Percentiles rank a stretch among this genome's conserved stretches.
Evolutionary conservation across 2,329 filamentous ascomycete genomes (phyloP).

Genomic region (Neocucurbitaria cava): DNA sequence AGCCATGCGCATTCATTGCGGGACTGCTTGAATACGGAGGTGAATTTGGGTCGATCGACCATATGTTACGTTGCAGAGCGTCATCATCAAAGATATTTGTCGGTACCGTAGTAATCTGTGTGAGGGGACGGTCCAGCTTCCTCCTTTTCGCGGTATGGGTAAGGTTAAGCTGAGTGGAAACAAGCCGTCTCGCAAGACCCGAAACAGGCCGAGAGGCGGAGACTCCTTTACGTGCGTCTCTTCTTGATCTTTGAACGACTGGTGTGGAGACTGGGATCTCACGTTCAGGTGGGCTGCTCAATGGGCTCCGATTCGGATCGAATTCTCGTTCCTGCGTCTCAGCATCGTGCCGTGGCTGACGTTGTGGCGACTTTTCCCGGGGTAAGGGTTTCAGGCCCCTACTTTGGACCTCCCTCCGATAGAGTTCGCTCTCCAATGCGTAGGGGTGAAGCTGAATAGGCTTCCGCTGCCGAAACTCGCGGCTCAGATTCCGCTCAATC

Average conservation of each 20-base stretch:
- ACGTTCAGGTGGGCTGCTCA: constrained; percentile 31
- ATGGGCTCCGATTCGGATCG: constrained; percentile 28
- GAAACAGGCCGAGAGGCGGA: constrained; percentile 9
- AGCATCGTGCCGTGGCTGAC: constrained; percentile 18
- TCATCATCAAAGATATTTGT: constrained; percentile 15
- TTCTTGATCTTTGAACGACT: constrained; percentile 7
- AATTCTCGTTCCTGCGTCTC: constrained; percentile 45
- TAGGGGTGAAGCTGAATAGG: constrained; percentile 60
- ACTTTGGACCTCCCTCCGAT: constrained; percentile 52
- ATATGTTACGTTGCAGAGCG: constrained; percentile 32
- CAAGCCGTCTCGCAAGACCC: constrained; percentile 7
- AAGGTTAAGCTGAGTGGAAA: constrained; percentile 21
- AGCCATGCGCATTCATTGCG: constrained; percentile 9
- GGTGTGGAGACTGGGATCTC: constrained; percentile 37
- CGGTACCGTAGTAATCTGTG: constrained; percentile 11
- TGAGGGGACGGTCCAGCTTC: constrained; percentile 23
- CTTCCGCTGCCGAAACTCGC: constrained; percentile 54
- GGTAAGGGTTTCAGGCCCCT: constrained; percentile 54
- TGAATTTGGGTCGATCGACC: constrained; percentile 52
- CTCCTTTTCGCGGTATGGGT: constrained; percentile 28
- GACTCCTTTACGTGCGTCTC: constrained; percentile 4
- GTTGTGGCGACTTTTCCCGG: constrained; percentile 36
- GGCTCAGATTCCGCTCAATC: constrained; percentile 23
- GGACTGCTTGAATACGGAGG: constrained; percentile 49
- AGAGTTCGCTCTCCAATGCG: constrained; percentile 52